phyloP scores from a whole-genome alignment of 306 rosid genomes.

The Citrullus amarus region DNA sequence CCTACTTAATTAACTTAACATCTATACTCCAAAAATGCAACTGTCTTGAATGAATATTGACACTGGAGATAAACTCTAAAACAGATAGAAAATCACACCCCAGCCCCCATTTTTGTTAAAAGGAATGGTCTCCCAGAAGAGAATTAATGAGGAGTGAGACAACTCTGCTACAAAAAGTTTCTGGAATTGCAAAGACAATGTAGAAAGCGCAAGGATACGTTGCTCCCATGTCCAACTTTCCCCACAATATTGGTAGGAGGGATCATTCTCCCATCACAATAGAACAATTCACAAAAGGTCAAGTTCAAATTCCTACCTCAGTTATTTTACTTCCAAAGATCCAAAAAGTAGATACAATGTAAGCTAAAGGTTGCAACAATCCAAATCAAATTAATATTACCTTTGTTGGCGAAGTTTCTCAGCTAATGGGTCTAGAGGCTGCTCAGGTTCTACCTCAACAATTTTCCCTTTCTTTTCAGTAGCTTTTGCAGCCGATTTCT shows the following conservation, averaged over 20 bases:
- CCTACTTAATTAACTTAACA: not conserved
- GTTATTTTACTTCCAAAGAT: not conserved
- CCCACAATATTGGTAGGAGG: not conserved
- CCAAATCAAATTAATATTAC: conserved; percentile 17
- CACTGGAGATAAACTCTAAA: not conserved
- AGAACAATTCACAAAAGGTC: not conserved
- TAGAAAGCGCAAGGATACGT: not conserved
- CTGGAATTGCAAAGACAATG: not conserved
- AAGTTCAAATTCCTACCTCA: not conserved
- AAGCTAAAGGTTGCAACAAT: not conserved
- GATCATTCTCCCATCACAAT: not conserved
- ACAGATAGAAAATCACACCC: not conserved
- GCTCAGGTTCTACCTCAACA: conserved; percentile 34
- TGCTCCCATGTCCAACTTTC: not conserved
- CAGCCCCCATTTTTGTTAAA: not conserved
- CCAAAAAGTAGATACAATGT: not conserved
- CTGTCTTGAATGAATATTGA: not conserved
- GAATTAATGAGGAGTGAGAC: not conserved
- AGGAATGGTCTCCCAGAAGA: not conserved
- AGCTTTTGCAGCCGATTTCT: conserved; percentile 44
- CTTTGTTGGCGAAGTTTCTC: conserved; percentile 94
- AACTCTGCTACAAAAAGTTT: not conserved
- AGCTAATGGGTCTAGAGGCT: conserved; percentile 65
- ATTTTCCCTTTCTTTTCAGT: conserved; percentile 58
- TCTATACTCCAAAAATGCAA: not conserved